These are phyloP conservation scores for Gomphus bonarii DNA, from an alignment of 1,284 basidiomycete genomes.

Conservation along the genomic window DNA sequence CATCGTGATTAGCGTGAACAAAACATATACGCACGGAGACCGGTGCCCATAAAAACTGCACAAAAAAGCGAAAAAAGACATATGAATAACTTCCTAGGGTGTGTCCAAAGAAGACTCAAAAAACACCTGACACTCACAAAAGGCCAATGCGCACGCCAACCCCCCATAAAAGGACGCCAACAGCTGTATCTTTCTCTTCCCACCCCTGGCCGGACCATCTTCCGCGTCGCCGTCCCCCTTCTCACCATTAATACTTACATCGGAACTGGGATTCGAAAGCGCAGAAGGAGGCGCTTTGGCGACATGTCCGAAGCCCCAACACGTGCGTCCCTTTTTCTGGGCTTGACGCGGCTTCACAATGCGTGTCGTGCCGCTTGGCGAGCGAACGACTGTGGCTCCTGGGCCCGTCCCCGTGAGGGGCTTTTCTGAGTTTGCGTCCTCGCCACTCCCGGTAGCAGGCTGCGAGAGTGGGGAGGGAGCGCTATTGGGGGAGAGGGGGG, in stretches of 20 bases:
- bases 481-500: too few species aligned
- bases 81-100: not conserved
- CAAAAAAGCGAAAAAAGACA: not conserved
- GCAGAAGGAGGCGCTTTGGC: conserved; percentile 13
- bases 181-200: conserved; percentile 27
- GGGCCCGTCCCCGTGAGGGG: not conserved
- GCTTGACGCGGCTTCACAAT: not conserved
- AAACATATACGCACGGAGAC: not conserved
- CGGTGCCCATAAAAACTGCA: conserved; percentile 6
- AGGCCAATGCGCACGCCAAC: conserved; percentile 49
- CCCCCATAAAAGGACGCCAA: conserved; percentile 75
- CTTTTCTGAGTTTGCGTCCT: not conserved
- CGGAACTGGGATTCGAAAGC: not conserved
- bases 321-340: conserved; percentile 10
- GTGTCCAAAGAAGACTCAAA: too few species aligned
- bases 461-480: too few species aligned
- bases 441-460: conserved; percentile 16
- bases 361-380: not conserved
- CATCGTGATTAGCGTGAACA: not conserved
- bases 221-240: conserved; percentile 20
- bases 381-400: not conserved
- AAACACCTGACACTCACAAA: conserved; percentile 36
- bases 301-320: conserved; percentile 14
- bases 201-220: conserved; percentile 13
- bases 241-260: conserved; percentile 18